Base-by-base conservation (phyloP, 176 grass and related monocot genomes). In the Ensete ventricosum region DNA sequence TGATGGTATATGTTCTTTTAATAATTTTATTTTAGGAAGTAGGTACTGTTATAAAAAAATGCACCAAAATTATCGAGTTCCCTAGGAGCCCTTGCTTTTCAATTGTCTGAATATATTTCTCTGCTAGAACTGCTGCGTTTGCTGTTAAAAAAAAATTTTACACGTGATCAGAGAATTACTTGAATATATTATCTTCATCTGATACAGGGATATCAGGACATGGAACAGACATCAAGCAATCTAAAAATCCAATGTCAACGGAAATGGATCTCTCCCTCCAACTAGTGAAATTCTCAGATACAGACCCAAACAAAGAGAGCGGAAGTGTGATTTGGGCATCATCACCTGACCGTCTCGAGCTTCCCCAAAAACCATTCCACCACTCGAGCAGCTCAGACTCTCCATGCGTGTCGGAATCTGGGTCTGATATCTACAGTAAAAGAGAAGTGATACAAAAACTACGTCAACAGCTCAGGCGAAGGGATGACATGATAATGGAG, bases 401-500 rank as follows among this genome's bases (percentile, higher is more conserved):
- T 11, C 78, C 78, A 6, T 72, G 78, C 25, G n/a, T 80, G 14
- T 87, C 85, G 17, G 85, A 87, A 77, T 87, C 85, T 57, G 81
- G 85, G 67, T 87, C 85, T 53, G 85, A 87, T 65, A 76, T 83
- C 72, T 87, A 87, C 59, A 72, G 68, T 64, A 83, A 83, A 58
- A 69, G 85, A 55, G 81, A 87, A 73, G 85, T 87, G 26, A 87
- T 87, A 76, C 81, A 87, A 53, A 87, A 82, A 50, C 77, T 83
- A 43, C 74, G 85, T 27, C 77, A 73, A 53, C 85, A 87, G 55
- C 77, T 87, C 19, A 71, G 81, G 70, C 83, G 85, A 79, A 72
- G 85, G 70, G 85, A 87, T 29, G 85, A 87, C 54, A 87, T 83
- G 85, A 87, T 87, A 76, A 71, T 80, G 64, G 85, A 87, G 64